Conservation (phyloP, 441 rosid species). For the Populus hybrid region DNA sequence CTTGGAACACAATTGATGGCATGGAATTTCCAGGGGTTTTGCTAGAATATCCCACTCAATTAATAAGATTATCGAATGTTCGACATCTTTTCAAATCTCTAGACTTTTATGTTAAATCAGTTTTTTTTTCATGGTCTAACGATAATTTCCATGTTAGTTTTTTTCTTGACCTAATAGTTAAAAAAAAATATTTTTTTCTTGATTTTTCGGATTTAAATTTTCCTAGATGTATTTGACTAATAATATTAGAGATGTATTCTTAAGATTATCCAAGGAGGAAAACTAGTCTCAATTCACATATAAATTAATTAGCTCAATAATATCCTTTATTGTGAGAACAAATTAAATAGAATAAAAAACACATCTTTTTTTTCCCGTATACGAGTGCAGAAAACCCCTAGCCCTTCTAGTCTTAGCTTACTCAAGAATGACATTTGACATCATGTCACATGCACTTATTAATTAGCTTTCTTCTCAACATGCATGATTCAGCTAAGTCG, state of each 20-base stretch:
- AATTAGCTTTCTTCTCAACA: not conserved
- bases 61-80: not conserved
- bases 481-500: not conserved
- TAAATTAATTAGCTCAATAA: too few species aligned
- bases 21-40: not conserved
- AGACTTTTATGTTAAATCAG: too few species aligned
- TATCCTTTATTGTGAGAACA: too few species aligned
- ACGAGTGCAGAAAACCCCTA: not conserved
- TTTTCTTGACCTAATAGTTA: too few species aligned
- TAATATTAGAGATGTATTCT: too few species aligned
- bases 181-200: too few species aligned
- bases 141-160: not conserved
- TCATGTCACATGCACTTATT: slow-evolving; percentile 10
- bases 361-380: not conserved
- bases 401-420: not conserved
- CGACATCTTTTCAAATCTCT: not conserved
- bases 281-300: too few species aligned
- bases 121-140: too few species aligned
- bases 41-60: not conserved
- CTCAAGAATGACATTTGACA: slow-evolving; percentile 10
- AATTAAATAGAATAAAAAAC: too few species aligned
- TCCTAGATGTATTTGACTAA: too few species aligned
- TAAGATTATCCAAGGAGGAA: too few species aligned
- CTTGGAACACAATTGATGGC: not conserved
- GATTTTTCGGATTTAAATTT: too few species aligned